Conservation (phyloP, 2,329 filamentous ascomycete genomes). For the Cercospora nicotianae region DNA sequence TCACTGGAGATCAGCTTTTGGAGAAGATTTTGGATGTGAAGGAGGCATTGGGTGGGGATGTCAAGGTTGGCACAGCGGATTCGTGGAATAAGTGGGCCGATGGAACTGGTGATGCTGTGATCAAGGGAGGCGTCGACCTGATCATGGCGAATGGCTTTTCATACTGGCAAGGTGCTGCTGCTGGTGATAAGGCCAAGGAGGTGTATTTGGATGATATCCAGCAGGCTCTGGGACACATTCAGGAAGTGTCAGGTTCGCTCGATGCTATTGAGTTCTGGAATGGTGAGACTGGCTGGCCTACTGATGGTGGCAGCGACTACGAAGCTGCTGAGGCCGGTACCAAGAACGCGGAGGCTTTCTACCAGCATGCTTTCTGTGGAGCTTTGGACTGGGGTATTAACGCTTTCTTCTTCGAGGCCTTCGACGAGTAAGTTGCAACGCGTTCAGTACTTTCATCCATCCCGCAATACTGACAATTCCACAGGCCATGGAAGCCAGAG, state of each 20-base stretch:
- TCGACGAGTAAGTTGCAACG: constrained; percentile 62
- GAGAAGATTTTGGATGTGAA: constrained; percentile 64
- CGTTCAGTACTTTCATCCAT: neutral
- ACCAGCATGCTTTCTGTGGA: constrained; percentile 61
- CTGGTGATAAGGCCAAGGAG: constrained; percentile 55
- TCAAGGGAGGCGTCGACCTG: constrained; percentile 60
- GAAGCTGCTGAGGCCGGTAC: constrained; percentile 61
- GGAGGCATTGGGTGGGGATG: constrained; percentile 51
- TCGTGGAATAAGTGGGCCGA: constrained; percentile 72
- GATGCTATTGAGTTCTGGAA: constrained; percentile 65
- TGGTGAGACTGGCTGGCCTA: constrained; percentile 69
- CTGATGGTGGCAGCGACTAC: constrained; percentile 61
- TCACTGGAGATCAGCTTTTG: constrained; percentile 61
- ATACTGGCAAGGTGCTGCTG: constrained; percentile 64
- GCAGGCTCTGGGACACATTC: constrained; percentile 63
- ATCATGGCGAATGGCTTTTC: constrained; percentile 68
- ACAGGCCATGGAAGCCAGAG: constrained; percentile 60
- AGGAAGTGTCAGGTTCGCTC: constrained; percentile 55
- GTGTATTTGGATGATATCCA: constrained; percentile 68
- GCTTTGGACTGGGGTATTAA: constrained; percentile 66
- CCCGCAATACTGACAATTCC: constrained; percentile 9
- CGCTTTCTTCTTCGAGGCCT: constrained; percentile 72
- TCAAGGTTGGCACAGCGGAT: constrained; percentile 67
- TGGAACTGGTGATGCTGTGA: constrained; percentile 65
- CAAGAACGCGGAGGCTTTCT: constrained; percentile 61